These are phyloP conservation scores for Pythium volutum DNA, from an alignment of 352 stramenopile genomes.

Conservation along the genomic window DNA sequence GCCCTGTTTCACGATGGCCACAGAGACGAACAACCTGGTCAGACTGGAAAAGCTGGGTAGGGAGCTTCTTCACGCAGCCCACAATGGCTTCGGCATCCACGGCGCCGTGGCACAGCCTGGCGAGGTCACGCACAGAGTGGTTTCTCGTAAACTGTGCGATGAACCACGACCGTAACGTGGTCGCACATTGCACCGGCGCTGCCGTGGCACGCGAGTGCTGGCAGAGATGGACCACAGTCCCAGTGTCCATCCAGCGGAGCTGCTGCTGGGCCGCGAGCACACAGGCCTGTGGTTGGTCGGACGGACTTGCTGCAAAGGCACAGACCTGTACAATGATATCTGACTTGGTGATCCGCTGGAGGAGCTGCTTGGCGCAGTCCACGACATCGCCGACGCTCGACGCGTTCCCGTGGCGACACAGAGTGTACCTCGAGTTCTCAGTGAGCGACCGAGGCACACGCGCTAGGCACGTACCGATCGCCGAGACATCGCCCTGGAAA, in stretches of 20 bases:
- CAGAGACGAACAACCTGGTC: conserved; percentile 18
- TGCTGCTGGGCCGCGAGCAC: conserved; percentile 40
- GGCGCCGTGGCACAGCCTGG: conserved; percentile 15
- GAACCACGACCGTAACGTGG: conserved; percentile 25
- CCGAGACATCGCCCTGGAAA: conserved; percentile 12
- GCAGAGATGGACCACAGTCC: conserved; percentile 34
- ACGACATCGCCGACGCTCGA: conserved; percentile 2
- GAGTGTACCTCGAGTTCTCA: background rate
- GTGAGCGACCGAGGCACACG: conserved; percentile 9
- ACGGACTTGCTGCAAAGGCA: conserved; percentile 3
- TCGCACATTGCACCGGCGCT: conserved; percentile 37
- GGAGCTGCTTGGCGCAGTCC: conserved; percentile 24
- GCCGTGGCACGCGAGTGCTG: conserved; percentile 12
- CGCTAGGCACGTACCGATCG: conserved; percentile 11
- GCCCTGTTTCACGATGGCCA: background rate
- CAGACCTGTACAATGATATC: conserved; percentile 34
- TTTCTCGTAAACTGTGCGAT: conserved; percentile 5
- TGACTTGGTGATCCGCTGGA: conserved; percentile 7
- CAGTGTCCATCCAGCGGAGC: conserved; percentile 47
- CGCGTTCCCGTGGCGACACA: conserved; percentile 5
- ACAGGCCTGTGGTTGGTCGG: conserved; percentile 32
- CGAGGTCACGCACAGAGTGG: conserved; percentile 10
- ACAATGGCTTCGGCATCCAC: background rate
- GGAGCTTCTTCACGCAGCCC: conserved; percentile 19
- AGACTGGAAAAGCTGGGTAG: conserved; percentile 6